These are phyloP conservation scores for Centaurea solstitialis DNA, from an alignment of 129 eudicot genomes.

Conservation along the genomic window DNA sequence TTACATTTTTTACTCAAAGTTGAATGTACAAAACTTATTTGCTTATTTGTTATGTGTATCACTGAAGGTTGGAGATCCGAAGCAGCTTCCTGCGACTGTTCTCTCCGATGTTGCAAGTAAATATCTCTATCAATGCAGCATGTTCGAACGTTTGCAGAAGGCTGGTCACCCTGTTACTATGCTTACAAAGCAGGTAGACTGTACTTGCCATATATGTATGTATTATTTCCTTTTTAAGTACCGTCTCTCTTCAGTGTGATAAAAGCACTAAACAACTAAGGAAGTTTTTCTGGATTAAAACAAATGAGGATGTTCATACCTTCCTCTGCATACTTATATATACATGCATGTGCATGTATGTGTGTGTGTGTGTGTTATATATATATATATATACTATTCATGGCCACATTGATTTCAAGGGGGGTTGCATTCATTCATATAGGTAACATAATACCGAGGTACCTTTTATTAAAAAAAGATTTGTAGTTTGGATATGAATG, in stretches of 20 bases:
- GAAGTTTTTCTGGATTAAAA: not conserved
- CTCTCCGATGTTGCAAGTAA: slow-evolving; percentile 91
- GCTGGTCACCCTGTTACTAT: slow-evolving; percentile 91
- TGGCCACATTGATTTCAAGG: not conserved
- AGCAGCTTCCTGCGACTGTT: slow-evolving; percentile 99
- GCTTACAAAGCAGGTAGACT: slow-evolving; percentile 85
- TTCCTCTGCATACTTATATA: slow-evolving; percentile 6
- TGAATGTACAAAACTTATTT: slow-evolving; percentile 8
- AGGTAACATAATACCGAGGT: not conserved
- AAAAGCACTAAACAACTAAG: slow-evolving; percentile 9
- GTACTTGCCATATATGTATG: not conserved
- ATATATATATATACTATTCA: not conserved
- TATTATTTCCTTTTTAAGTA: not conserved
- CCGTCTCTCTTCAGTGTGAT: not conserved
- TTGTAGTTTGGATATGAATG: not conserved
- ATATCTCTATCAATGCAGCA: slow-evolving; percentile 86
- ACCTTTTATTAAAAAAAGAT: not conserved
- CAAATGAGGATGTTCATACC: not conserved
- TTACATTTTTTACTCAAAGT: not conserved
- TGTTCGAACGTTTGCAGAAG: slow-evolving; percentile 97
- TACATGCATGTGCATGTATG: not conserved
- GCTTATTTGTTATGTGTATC: not conserved
- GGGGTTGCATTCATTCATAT: not conserved
- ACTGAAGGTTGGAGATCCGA: slow-evolving; percentile 94
- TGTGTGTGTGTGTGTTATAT: no score